Conservation (phyloP, 2,329 filamentous ascomycete species). For the Exophiala calicioides region DNA sequence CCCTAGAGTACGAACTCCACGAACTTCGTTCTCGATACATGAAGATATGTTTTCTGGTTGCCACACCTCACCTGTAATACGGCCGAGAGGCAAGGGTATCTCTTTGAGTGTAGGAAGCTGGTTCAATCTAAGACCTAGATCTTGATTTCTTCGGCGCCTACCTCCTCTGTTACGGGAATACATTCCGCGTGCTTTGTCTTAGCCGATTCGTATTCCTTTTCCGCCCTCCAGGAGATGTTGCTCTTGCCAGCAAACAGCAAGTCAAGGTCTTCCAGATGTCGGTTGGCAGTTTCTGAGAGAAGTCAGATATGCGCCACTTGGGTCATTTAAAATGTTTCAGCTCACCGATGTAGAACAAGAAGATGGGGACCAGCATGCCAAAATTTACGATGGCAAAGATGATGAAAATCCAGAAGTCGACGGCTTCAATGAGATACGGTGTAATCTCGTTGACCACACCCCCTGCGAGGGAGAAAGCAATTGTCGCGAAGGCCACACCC, state of each 20-base stretch:
- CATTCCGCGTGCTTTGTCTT: too few species aligned
- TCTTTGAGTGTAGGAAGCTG: too few species aligned
- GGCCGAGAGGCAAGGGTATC: too few species aligned
- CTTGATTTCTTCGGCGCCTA: too few species aligned
- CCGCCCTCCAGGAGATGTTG: conserved; percentile 31
- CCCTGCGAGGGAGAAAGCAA: conserved; percentile 35
- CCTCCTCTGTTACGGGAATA: too few species aligned
- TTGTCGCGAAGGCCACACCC: conserved; percentile 31
- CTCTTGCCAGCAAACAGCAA: conserved; percentile 34
- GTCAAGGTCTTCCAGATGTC: conserved; percentile 39
- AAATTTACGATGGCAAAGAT: conserved; percentile 38
- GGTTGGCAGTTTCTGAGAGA: conserved; percentile 40
- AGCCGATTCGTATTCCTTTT: conserved; percentile 31
- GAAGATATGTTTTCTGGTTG: too few species aligned
- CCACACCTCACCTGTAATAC: too few species aligned
- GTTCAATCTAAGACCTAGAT: too few species aligned
- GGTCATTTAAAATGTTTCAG: too few species aligned
- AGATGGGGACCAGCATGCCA: conserved; percentile 35
- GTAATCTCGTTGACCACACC: conserved; percentile 37
- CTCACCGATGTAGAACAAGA: conserved; percentile 39
- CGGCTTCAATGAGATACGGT: conserved; percentile 37
- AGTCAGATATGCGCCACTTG: too few species aligned
- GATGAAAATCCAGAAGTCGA: conserved; percentile 38
- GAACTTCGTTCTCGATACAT: too few species aligned
- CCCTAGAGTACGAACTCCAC: too few species aligned